Conservation (phyloP, 176 grass and related monocot species). For the Juncus effusus region DNA sequence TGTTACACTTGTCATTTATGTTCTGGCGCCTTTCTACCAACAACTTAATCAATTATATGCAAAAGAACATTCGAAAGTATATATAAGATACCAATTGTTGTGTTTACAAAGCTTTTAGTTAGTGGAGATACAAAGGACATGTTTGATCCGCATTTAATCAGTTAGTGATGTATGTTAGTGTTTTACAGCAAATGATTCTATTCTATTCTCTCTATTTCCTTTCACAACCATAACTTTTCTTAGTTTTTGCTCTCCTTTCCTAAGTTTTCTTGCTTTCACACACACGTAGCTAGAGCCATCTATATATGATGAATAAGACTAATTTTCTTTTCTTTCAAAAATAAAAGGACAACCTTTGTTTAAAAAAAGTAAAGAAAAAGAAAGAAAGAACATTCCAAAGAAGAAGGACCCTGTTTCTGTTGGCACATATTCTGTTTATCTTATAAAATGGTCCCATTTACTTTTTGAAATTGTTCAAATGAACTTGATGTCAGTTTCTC, state of each 20-base stretch:
- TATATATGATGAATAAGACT: not conserved
- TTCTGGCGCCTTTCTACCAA: too few relatives aligned
- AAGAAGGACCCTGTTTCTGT: constrained; percentile 3
- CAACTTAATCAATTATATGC: too few relatives aligned
- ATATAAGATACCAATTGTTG: too few relatives aligned
- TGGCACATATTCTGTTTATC: constrained; percentile 12
- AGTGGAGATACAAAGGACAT: too few relatives aligned
- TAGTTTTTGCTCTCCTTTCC: not conserved
- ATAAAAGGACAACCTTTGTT: not conserved
- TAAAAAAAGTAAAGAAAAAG: not conserved
- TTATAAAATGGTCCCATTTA: not conserved
- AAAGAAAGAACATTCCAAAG: constrained; percentile 14
- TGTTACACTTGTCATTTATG: too few relatives aligned
- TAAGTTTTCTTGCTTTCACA: constrained; percentile 11
- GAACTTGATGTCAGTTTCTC: too few relatives aligned
- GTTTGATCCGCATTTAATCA: too few relatives aligned
- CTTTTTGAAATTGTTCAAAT: constrained; percentile 5
- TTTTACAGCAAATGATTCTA: too few relatives aligned
- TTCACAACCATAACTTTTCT: constrained; percentile 2
- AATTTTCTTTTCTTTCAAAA: constrained; percentile 3
- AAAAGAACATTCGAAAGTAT: too few relatives aligned
- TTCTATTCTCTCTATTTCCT: too few relatives aligned
- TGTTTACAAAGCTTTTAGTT: too few relatives aligned
- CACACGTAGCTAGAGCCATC: not conserved
- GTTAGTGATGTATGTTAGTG: too few relatives aligned